A percentile compares a stretch with the other conserved stretches of the same genome.
These are phyloP conservation scores for Phycomyces blakesleeanus DNA, from an alignment of 192 early-diverging fungal genomes.

Conservation along the genomic window DNA sequence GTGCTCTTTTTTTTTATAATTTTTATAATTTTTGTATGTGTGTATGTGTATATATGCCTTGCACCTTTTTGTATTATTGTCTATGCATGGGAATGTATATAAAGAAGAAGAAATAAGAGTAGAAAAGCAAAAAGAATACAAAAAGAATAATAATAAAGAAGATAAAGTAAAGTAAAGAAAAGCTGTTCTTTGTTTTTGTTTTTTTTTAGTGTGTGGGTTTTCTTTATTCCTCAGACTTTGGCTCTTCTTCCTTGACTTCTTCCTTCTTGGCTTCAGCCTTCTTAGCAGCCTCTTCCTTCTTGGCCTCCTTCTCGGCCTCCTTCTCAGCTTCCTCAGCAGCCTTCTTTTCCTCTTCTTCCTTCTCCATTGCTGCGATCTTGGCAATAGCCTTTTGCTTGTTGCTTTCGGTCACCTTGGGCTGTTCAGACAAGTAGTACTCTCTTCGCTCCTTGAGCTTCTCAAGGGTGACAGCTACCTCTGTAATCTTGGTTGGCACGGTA, in stretches of 20 bases:
- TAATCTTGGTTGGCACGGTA: constrained; percentile 66
- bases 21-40: too few relatives aligned
- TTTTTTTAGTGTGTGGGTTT: background rate
- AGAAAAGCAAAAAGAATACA: too few relatives aligned
- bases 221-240: background rate
- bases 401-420: constrained; percentile 71
- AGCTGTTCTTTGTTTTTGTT: background rate
- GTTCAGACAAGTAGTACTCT: constrained; percentile 70
- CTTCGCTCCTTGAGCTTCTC: constrained; percentile 67
- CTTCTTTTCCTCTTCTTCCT: constrained; percentile 45
- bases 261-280: constrained; percentile 10
- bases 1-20: too few relatives aligned
- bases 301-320: constrained; percentile 1
- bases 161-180: background rate
- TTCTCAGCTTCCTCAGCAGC: constrained; percentile 6
- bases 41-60: too few relatives aligned
- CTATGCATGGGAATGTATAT: too few relatives aligned
- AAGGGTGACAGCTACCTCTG: constrained; percentile 68
- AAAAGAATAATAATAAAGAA: too few relatives aligned
- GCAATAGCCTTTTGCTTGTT: constrained; percentile 88
- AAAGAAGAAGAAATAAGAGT: too few relatives aligned
- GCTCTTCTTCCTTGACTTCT: constrained; percentile 1
- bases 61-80: too few relatives aligned
- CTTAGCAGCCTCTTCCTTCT: constrained; percentile 4
- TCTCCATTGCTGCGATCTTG: constrained; percentile 70